Evolutionary conservation across 2,329 filamentous ascomycete genomes (phyloP).

Genomic region (Stemphylium lycopersici): DNA sequence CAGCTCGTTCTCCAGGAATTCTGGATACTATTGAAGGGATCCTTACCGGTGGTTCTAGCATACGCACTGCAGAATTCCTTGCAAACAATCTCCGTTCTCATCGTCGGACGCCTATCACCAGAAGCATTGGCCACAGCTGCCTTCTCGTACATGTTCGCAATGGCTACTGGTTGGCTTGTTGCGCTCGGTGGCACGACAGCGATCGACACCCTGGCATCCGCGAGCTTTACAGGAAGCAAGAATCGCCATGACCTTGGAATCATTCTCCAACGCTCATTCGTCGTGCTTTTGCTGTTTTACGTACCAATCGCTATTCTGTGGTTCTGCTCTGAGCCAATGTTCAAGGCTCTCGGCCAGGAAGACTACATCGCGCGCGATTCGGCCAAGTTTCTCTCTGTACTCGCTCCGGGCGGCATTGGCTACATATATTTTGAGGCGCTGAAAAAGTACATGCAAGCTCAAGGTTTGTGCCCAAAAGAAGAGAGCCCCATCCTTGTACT

Average conservation of each 20-base stretch:
- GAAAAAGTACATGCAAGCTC: constrained; percentile 65
- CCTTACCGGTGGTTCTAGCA: constrained; percentile 79
- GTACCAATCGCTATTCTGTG: constrained; percentile 74
- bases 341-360: constrained; percentile 76
- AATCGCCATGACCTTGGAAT: constrained; percentile 80
- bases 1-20: constrained; percentile 63
- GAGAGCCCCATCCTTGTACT: not conserved
- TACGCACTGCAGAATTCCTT: constrained; percentile 86
- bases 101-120: constrained; percentile 79
- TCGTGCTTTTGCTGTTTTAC: constrained; percentile 76
- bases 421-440: constrained; percentile 88
- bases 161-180: constrained; percentile 87
- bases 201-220: constrained; percentile 82
- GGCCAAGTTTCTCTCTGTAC: constrained; percentile 71
- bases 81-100: constrained; percentile 80
- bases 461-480: constrained; percentile 50
- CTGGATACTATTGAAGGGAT: constrained; percentile 70
- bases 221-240: constrained; percentile 79
- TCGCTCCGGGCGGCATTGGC: constrained; percentile 81
- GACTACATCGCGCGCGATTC: constrained; percentile 77
- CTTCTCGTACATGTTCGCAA: constrained; percentile 93
- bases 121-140: constrained; percentile 81
- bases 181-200: constrained; percentile 85
- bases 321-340: constrained; percentile 76
- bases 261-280: constrained; percentile 75